Evolutionary conservation across 306 rosid genomes (phyloP).

Genomic region (Hippophae rhamnoides): DNA sequence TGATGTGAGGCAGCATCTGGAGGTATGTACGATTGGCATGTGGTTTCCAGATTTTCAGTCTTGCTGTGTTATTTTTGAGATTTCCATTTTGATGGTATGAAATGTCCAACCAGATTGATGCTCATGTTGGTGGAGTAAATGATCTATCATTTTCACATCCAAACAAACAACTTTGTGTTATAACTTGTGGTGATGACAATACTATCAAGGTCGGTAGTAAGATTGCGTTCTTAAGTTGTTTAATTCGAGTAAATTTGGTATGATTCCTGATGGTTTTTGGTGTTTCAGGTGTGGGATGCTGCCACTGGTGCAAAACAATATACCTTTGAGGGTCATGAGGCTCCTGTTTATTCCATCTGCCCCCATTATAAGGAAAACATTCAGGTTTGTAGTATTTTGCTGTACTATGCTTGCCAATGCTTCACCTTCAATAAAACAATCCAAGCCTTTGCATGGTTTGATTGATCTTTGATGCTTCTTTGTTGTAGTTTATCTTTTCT

Average conservation of each 20-base stretch:
- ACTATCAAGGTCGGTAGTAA: slow-evolving; percentile 40
- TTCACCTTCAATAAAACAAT: not conserved
- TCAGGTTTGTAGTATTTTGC: slow-evolving; percentile 31
- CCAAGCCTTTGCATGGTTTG: slow-evolving; percentile 1
- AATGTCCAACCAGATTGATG: slow-evolving; percentile 37
- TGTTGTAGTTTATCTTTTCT: slow-evolving; percentile 46
- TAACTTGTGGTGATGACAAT: slow-evolving; percentile 51
- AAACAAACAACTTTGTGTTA: slow-evolving; percentile 18
- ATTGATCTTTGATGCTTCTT: slow-evolving; percentile 5
- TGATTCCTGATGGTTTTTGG: slow-evolving; percentile 5
- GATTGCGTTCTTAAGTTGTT: slow-evolving; percentile 1
- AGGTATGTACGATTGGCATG: slow-evolving; percentile 37
- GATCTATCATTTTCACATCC: slow-evolving; percentile 38
- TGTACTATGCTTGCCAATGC: slow-evolving; percentile 13
- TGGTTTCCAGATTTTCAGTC: slow-evolving; percentile 2
- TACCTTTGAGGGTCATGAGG: slow-evolving; percentile 77
- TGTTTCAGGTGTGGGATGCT: slow-evolving; percentile 77
- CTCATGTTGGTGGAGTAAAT: slow-evolving; percentile 46
- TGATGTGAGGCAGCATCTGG: slow-evolving; percentile 64
- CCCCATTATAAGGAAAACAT: slow-evolving; percentile 74
- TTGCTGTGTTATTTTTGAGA: slow-evolving; percentile 5
- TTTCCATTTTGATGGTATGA: not conserved
- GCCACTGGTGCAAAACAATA: slow-evolving; percentile 54
- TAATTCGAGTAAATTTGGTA: slow-evolving; percentile 1
- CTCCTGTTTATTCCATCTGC: slow-evolving; percentile 77